These are phyloP conservation scores for Vanrija humicola DNA, from an alignment of 1,284 basidiomycete species.

Conservation along the genomic window DNA sequence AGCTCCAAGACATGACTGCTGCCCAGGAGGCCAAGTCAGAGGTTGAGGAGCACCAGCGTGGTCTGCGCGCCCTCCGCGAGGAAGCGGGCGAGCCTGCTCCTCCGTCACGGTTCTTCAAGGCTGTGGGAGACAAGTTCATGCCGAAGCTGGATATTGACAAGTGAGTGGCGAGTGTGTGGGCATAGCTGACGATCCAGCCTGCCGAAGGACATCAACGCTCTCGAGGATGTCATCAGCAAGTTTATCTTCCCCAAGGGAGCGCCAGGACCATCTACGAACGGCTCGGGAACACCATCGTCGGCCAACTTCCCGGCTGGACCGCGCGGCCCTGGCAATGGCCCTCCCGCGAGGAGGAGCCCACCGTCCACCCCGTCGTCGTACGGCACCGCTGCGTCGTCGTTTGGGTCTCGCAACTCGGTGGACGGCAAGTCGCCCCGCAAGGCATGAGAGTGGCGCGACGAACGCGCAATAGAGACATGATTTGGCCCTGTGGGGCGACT, in stretches of 20 bases:
- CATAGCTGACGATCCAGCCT: slow-evolving; percentile 53
- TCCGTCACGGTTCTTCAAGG: slow-evolving; percentile 75
- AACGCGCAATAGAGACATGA: no score
- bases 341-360: no score
- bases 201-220: slow-evolving; percentile 63
- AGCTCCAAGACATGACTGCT: slow-evolving; percentile 82
- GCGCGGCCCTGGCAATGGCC: no score
- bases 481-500: no score
- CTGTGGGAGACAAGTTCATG: slow-evolving; percentile 66
- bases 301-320: no score
- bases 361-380: no score
- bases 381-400: no score
- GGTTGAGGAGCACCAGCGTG: slow-evolving; percentile 90
- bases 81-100: slow-evolving; percentile 58
- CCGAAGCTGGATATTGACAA: slow-evolving; percentile 61
- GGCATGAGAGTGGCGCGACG: no score
- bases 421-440: no score
- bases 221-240: slow-evolving; percentile 57
- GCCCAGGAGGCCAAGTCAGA: slow-evolving; percentile 85
- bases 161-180: slow-evolving; percentile 51
- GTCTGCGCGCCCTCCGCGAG: slow-evolving; percentile 71
- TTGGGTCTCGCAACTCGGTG: no score
- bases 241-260: slow-evolving; percentile 57
- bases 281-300: slow-evolving; percentile 3
- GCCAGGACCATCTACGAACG: slow-evolving; percentile 7